Percentiles rank a stretch among this genome's conserved stretches.
Evolutionary conservation across 2,329 filamentous ascomycete species (phyloP).

Genomic region (Cryphonectria carpinicola): DNA sequence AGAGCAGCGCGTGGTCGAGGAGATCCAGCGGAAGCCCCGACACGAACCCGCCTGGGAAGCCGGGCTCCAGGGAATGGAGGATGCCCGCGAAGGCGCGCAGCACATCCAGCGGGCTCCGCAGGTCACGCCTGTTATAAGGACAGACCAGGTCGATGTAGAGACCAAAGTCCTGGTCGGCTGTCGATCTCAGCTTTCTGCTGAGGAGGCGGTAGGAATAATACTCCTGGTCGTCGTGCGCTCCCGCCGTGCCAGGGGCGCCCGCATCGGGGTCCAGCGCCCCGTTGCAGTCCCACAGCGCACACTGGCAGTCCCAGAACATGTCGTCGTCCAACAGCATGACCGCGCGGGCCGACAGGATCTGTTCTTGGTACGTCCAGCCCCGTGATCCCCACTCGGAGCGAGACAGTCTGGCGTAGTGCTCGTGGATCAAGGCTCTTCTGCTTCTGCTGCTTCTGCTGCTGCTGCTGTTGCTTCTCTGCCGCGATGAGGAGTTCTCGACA

Average conservation of each 20-base stretch:
- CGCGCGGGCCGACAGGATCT: conserved; percentile 9
- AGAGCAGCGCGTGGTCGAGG: conserved; percentile 8
- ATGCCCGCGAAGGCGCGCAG: conserved; percentile 8
- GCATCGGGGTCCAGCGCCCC: background rate
- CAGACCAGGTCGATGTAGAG: conserved; percentile 16
- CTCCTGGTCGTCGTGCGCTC: background rate
- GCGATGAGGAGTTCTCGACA: background rate
- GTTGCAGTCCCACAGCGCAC: background rate
- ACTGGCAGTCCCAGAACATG: conserved; percentile 16
- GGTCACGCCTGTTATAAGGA: conserved; percentile 10
- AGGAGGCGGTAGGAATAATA: background rate
- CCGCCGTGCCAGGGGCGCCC: background rate
- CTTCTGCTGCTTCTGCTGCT: no score
- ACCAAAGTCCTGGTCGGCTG: background rate
- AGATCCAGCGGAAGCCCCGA: background rate
- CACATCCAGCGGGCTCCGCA: background rate
- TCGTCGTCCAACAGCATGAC: conserved; percentile 5
- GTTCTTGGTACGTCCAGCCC: conserved; percentile 12
- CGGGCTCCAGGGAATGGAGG: background rate
- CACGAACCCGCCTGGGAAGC: background rate
- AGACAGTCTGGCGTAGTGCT: background rate
- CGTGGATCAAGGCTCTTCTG: background rate
- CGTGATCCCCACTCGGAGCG: conserved; percentile 1
- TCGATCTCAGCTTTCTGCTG: background rate
- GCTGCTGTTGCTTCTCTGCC: background rate